A percentile compares a stretch with the other conserved stretches of the same genome.
Evolutionary conservation across 2,329 filamentous ascomycete species (phyloP).

Genomic region (Pseudogymnoascus sp.): DNA sequence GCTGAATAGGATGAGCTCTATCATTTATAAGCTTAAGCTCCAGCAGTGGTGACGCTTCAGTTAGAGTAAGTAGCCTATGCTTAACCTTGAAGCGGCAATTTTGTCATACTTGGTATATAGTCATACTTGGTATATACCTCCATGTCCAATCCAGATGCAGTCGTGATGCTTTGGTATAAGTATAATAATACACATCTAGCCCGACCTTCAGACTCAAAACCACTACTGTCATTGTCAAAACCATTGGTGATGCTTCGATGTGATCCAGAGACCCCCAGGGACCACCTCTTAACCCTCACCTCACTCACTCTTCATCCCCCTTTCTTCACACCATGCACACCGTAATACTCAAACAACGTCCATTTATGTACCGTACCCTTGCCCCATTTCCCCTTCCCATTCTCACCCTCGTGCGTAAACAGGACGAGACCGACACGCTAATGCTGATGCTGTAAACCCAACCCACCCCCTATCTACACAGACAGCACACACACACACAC

Average conservation of each 20-base stretch:
- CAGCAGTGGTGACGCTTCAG: too few relatives aligned
- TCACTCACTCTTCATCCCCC: not conserved
- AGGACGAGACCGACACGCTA: not conserved
- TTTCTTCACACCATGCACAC: not conserved
- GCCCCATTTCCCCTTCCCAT: not conserved
- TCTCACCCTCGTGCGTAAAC: not conserved
- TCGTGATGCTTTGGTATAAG: not conserved
- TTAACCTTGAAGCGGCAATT: not conserved
- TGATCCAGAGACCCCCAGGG: not conserved
- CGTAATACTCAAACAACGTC: not conserved
- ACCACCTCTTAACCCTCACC: not conserved
- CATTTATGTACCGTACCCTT: not conserved
- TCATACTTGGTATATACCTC: not conserved
- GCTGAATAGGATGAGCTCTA: too few relatives aligned
- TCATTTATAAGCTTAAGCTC: too few relatives aligned
- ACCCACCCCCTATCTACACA: not conserved
- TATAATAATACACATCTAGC: not conserved
- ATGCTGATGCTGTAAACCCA: not conserved
- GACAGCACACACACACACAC: not conserved
- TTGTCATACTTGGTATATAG: not conserved
- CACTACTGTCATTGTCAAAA: too few relatives aligned
- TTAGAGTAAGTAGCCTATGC: too few relatives aligned
- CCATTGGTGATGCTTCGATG: not conserved
- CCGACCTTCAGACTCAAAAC: not conserved
- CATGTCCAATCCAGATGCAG: not conserved